Percentiles rank a stretch among this genome's conserved stretches.
Evolutionary conservation across 179 eudicot genomes (phyloP).

Genomic region (Beta macrorhiza): DNA sequence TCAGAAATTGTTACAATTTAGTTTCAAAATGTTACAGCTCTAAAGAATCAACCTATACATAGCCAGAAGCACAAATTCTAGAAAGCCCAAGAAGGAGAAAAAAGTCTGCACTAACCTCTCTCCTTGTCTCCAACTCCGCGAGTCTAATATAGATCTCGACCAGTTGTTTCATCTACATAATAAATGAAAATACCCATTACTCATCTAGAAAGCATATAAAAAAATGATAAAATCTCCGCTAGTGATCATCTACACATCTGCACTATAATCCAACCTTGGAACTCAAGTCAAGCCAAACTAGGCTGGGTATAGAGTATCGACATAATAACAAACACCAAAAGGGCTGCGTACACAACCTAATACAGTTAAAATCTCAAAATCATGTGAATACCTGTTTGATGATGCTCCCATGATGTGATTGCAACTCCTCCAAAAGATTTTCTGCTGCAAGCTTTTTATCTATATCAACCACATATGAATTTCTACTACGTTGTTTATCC

Average conservation of each 20-base stretch:
- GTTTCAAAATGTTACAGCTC: neutral
- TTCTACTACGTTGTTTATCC: conserved; percentile 97
- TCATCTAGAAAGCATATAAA: neutral
- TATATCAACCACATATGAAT: conserved; percentile 92
- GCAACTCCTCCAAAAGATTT: conserved; percentile 71
- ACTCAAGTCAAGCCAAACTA: conserved; percentile 7
- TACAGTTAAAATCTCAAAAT: neutral
- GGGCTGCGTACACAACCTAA: neutral
- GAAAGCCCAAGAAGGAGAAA: neutral
- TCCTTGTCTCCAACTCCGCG: conserved; percentile 93
- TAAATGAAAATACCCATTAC: conserved; percentile 14
- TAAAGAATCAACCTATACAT: neutral
- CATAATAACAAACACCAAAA: neutral
- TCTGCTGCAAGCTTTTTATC: conserved; percentile 97
- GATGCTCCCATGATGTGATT: conserved; percentile 68
- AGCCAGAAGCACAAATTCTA: neutral
- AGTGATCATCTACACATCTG: neutral
- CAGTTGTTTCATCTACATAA: conserved; percentile 86
- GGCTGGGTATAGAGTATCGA: neutral
- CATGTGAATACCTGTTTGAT: conserved; percentile 64
- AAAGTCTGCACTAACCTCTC: conserved; percentile 62
- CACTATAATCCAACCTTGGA: neutral
- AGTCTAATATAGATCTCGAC: conserved; percentile 95
- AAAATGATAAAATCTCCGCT: neutral
- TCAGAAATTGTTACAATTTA: neutral